Evolutionary conservation across 2,329 filamentous ascomycete genomes (phyloP), one percentile per base, ranked within the genome.

Genomic region (Thyridium curvatum): DNA sequence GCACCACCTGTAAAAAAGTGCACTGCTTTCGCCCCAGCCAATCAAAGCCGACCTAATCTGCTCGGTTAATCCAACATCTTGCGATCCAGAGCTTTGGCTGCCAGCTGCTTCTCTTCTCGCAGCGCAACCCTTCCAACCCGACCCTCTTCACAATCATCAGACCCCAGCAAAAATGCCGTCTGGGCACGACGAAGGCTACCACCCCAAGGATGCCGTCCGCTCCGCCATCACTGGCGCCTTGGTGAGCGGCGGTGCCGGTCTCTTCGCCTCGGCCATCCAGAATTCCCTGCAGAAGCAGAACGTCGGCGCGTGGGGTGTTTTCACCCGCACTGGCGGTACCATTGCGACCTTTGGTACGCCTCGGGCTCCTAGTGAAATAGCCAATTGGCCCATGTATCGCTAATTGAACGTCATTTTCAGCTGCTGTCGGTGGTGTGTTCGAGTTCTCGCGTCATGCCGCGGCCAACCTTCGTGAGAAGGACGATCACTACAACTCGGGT

Each of bases 251-350:
- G 64, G 66, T 41, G 71, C 71, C 38, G 83, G 83, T 51, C 64
- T 81, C 44, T 72, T 72, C 14, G 53, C 61, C 30, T 49, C 57
- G 7, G 66, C 67, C 7, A 74, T 94, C 49, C 86, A 90, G 69
- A 97, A 94, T 70, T 87, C 89, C 42, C 75, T 96, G 52, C 74
- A 82, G 40, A 89, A 81, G 69, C 74, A 79, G 59, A 95, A 95
- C 62, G 71, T 93, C 49, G 87, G 89, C 52, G 75, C 82, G 45
- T 78, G 83, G 69, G 85, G 86, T 50, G 75, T 95, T 54, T 82
- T 97, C 59, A 86, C 86, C 34, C 79, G 80, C 54, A 83, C 81
- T 41, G 90, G 89, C 49, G 71, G 82, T 55, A 83, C 83, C 36
- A 84, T 84, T 53, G 59, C 79, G 34, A 78, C 79, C 29, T 83